These are phyloP conservation scores for Mycena maculata DNA, from an alignment of 768 basidiomycete genomes.

Conservation along the genomic window DNA sequence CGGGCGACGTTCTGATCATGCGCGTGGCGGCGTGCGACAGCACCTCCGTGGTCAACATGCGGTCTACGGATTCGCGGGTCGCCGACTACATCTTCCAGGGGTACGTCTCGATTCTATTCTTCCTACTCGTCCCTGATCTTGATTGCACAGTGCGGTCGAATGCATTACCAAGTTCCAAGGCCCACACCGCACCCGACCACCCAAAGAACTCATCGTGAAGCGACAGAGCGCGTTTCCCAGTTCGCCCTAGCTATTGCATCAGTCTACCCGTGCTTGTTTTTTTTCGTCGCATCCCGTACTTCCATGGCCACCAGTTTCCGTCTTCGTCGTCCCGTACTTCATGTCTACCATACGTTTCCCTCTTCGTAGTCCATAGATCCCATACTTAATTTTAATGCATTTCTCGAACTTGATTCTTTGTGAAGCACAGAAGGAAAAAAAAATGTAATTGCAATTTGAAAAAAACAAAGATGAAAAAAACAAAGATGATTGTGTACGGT, in stretches of 20 bases:
- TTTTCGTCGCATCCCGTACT: neutral
- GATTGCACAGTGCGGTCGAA: neutral
- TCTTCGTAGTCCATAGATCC: neutral
- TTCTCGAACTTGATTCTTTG: neutral
- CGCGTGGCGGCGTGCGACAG: neutral
- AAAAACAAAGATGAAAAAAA: neutral
- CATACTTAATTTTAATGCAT: neutral
- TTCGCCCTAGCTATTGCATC: neutral
- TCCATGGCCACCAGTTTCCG: neutral
- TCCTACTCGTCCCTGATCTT: neutral
- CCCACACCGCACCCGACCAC: neutral
- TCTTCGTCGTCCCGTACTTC: neutral
- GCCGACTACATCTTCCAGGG: constrained; percentile 1
- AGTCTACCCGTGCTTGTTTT: neutral
- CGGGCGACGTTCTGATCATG: constrained; percentile 7
- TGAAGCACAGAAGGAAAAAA: neutral
- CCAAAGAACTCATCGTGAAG: constrained; percentile 5
- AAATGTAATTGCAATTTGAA: neutral
- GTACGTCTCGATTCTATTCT: neutral
- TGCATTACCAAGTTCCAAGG: constrained; percentile 1
- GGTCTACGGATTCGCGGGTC: neutral
- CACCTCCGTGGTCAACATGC: constrained; percentile 4
- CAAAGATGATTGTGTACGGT: neutral
- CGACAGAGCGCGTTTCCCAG: constrained; percentile 4
- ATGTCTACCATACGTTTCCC: neutral